Conservation (phyloP, 768 basidiomycete genomes). For the Russula dissimulans region DNA sequence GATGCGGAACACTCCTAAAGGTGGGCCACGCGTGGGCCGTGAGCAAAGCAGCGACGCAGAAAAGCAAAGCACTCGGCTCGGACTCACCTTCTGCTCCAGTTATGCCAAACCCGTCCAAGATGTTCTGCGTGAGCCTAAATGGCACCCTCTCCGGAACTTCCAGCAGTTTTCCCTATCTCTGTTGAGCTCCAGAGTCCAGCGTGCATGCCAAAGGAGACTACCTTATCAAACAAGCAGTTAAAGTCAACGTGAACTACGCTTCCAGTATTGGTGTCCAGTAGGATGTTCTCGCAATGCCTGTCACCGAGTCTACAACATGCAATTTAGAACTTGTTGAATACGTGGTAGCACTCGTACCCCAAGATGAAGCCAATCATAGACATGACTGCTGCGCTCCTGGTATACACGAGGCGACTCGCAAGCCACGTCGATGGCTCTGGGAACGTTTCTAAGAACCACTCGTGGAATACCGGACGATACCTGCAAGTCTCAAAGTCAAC, state of each 20-base stretch:
- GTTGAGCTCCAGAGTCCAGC: background rate
- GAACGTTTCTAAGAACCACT: conserved; percentile 96
- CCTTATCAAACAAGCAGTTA: conserved; percentile 96
- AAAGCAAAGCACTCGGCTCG: background rate
- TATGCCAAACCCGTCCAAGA: conserved; percentile 87
- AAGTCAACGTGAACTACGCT: conserved; percentile 96
- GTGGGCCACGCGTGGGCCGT: background rate
- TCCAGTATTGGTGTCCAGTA: conserved; percentile 80
- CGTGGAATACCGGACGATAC: conserved; percentile 82
- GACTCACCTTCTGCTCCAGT: conserved; percentile 81
- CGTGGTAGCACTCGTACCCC: conserved; percentile 47
- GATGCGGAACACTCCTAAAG: conserved; percentile 74
- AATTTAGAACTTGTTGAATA: background rate
- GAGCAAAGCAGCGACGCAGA: background rate
- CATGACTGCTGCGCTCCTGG: conserved; percentile 90
- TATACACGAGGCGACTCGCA: conserved; percentile 75
- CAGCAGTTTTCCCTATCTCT: conserved; percentile 58
- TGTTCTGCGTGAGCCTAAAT: conserved; percentile 88
- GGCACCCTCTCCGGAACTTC: conserved; percentile 89
- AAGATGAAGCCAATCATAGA: conserved; percentile 97
- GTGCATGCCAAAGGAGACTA: conserved; percentile 23
- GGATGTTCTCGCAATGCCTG: conserved; percentile 92
- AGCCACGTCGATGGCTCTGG: conserved; percentile 96
- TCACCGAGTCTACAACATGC: conserved; percentile 72
- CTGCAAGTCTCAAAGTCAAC: conserved; percentile 28